A percentile compares a stretch with the other conserved stretches of the same genome.
phyloP scores from a whole-genome alignment of 768 basidiomycete genomes.

The Baorangia bicolor region DNA sequence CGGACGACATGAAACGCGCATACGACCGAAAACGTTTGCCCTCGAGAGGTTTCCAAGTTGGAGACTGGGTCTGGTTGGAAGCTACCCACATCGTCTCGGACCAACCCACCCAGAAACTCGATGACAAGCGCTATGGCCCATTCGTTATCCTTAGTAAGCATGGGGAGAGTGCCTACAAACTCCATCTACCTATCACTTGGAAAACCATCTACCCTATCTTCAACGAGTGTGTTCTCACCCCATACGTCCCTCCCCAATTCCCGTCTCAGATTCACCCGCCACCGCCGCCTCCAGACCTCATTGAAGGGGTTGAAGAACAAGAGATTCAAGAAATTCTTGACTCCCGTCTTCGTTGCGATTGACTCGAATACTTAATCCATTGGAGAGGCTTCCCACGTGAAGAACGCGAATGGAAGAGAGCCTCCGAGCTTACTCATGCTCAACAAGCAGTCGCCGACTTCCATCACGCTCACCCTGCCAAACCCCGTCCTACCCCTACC shows the following conservation, averaged over 20 bases:
- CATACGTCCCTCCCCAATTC: not conserved
- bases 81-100: constrained; percentile 23
- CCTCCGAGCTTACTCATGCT: constrained; percentile 14
- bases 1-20: constrained; percentile 26
- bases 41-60: constrained; percentile 2
- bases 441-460: constrained; percentile 6
- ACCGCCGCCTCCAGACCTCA: not conserved
- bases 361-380: constrained; percentile 25
- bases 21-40: constrained; percentile 9
- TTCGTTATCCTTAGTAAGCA: constrained; percentile 27
- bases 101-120: constrained; percentile 23
- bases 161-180: constrained; percentile 18
- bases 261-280: not conserved
- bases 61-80: constrained; percentile 31
- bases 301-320: not conserved
- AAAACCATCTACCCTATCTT: constrained; percentile 22
- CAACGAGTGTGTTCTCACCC: not conserved
- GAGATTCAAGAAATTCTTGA: constrained; percentile 23
- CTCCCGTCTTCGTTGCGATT: not conserved
- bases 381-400: constrained; percentile 22
- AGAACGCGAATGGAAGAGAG: constrained; percentile 11
- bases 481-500: not conserved
- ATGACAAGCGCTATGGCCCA: constrained; percentile 16
- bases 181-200: constrained; percentile 12
- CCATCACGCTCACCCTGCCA: constrained; percentile 5